Evolutionary conservation across 2,329 filamentous ascomycete species (phyloP).

Genomic region (Microcera coccophila): DNA sequence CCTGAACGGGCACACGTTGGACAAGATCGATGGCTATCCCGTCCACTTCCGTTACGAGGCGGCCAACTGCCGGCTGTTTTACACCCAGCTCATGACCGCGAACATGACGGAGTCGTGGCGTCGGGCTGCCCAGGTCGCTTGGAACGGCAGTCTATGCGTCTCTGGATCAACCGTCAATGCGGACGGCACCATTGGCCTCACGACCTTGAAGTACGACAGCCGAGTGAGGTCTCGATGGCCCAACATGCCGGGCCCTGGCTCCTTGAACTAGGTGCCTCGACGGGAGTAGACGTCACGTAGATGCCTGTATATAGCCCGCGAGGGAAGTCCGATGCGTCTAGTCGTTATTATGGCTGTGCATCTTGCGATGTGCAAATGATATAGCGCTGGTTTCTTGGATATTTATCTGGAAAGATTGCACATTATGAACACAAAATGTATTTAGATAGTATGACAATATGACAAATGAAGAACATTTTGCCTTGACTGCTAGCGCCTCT

Average conservation of each 20-base stretch:
- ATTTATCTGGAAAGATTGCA: no score
- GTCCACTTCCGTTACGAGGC: conserved; percentile 58
- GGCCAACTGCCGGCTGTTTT: conserved; percentile 59
- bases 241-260: conserved; percentile 15
- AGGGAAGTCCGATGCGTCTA: not conserved
- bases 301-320: conserved; percentile 6
- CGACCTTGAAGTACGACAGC: conserved; percentile 15
- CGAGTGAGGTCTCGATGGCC: conserved; percentile 19
- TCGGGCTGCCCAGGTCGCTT: conserved; percentile 13
- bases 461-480: no score
- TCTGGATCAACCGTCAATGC: conserved; percentile 16
- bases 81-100: conserved; percentile 49
- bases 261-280: conserved; percentile 1
- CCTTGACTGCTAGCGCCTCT: no score
- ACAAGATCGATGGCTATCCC: conserved; percentile 22
- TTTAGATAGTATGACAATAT: no score
- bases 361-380: not conserved
- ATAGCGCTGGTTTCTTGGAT: not conserved
- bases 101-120: conserved; percentile 53
- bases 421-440: no score
- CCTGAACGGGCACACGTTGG: conserved; percentile 17
- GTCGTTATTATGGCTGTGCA: not conserved
- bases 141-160: conserved; percentile 17
- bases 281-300: conserved; percentile 1
- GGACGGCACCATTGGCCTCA: conserved; percentile 16